Conservation (phyloP, 2,329 filamentous ascomycete genomes). For the Didymella segeticola region DNA sequence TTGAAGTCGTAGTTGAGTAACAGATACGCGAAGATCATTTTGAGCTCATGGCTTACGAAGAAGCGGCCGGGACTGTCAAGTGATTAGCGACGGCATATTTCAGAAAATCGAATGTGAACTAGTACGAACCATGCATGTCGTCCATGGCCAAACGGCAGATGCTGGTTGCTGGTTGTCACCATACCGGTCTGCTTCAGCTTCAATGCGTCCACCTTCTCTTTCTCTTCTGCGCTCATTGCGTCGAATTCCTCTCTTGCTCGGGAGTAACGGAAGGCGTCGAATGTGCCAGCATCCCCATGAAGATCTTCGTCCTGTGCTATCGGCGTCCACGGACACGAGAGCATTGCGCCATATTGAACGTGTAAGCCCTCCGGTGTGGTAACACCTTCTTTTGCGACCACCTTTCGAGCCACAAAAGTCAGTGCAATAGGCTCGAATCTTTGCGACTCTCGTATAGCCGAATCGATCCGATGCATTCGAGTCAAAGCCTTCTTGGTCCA, state of each 20-base stretch:
- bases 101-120: background rate
- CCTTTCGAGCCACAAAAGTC: constrained; percentile 57
- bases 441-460: constrained; percentile 62
- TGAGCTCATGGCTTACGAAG: constrained; percentile 25
- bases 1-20: constrained; percentile 50
- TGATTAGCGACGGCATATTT: background rate
- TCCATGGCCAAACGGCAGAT: constrained; percentile 65
- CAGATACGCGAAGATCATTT: constrained; percentile 48
- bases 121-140: constrained; percentile 52
- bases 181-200: constrained; percentile 55
- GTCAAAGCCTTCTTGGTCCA: constrained; percentile 58
- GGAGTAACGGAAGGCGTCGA: constrained; percentile 38
- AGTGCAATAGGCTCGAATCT: constrained; percentile 57
- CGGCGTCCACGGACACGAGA: background rate
- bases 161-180: constrained; percentile 60
- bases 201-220: constrained; percentile 23
- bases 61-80: background rate
- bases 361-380: background rate
- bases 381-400: constrained; percentile 66
- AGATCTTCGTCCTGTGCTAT: background rate
- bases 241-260: constrained; percentile 29
- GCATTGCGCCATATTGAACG: background rate
- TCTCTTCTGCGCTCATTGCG: constrained; percentile 25
- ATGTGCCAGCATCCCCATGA: constrained; percentile 76
- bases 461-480: constrained; percentile 57